Evolutionary conservation across 176 grass and related monocot species (phyloP).

Genomic region (Eragrostis nindensis): DNA sequence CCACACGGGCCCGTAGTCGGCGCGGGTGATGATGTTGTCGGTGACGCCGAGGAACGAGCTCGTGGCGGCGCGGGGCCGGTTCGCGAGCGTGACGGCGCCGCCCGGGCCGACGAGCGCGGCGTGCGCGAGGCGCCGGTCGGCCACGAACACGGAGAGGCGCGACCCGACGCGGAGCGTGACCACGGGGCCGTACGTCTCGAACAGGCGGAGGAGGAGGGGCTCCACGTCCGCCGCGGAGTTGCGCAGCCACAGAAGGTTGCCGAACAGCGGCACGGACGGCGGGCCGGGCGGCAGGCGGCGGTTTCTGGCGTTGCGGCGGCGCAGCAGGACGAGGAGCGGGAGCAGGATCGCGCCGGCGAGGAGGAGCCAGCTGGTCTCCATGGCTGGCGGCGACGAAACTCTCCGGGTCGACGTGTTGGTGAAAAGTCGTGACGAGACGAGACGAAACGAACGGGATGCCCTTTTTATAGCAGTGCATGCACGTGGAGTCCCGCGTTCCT

Average conservation of each 20-base stretch:
- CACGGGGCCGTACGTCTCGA: constrained; percentile 49
- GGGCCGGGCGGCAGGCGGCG: constrained; percentile 44
- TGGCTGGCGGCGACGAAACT: not conserved
- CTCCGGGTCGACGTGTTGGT: not conserved
- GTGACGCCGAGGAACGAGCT: constrained; percentile 25
- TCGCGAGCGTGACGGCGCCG: constrained; percentile 32
- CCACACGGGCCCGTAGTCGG: constrained; percentile 56
- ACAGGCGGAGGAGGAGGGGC: constrained; percentile 19
- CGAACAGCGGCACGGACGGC: constrained; percentile 35
- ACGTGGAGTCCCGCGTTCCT: not conserved
- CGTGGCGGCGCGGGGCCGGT: constrained; percentile 31
- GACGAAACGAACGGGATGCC: not conserved
- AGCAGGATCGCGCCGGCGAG: constrained; percentile 8
- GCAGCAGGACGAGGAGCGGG: not conserved
- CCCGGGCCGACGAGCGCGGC: constrained; percentile 37
- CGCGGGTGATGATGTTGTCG: constrained; percentile 37
- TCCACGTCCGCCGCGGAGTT: constrained; percentile 29
- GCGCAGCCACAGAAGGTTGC: constrained; percentile 39
- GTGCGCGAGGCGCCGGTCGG: constrained; percentile 53
- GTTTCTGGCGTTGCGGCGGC: not conserved
- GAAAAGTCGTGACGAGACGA: not conserved
- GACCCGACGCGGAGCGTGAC: constrained; percentile 46
- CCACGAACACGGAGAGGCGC: constrained; percentile 36
- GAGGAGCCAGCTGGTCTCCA: not conserved
- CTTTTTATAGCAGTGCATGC: not conserved